Evolutionary conservation across 805 yeast genomes (phyloP), one percentile per base, ranked within the genome.

Genomic region (Hemisphaericaspora nanyangensis): DNA sequence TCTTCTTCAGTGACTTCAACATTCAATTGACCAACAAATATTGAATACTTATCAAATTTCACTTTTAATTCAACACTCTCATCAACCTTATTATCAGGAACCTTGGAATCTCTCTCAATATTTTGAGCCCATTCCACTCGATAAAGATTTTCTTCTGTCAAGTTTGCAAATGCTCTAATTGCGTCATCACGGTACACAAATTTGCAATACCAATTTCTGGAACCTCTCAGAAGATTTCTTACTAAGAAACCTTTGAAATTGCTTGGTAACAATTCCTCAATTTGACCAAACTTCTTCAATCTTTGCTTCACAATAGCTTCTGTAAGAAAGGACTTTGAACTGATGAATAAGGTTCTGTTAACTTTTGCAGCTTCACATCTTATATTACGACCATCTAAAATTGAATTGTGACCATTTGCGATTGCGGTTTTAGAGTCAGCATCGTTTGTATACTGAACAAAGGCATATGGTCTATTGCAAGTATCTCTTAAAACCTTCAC

Each of bases 311-410:
- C 61, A 5, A 63, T 58, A 13, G 43, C 47, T 12, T 62, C 66
- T 8, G 50, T 41, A 12, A 58, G 31, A 3, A 38, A 43, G 11
- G 45, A 41, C 8, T 50, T 45, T 5, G 68, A 59, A 1, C 79
- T 61, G 32, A 88, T 58, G 55, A 77, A 85, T 30, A 91, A 65
- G 11, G 97, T 90, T 47, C 97, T 72, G 60, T 90, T 91, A 33
- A 90, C 96, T 52, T 85, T 81, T 1, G 98, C 98, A 15, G 81
- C 81, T 61, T 91, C 97, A 62, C 95, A 86, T 40, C 97, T 74
- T 31, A 91, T 77, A 3, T 78, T 68, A 56, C 95, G 73, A 11
- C 89, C 95, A 55, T 85, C 79, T 34, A 89, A 60, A 6, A 68
- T 58, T 5, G 87, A 70, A 40, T 81, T 80, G 51, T 85, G 91